Base-by-base conservation (phyloP, 73 alveolate species). In the Blepharisma japonicum region DNA sequence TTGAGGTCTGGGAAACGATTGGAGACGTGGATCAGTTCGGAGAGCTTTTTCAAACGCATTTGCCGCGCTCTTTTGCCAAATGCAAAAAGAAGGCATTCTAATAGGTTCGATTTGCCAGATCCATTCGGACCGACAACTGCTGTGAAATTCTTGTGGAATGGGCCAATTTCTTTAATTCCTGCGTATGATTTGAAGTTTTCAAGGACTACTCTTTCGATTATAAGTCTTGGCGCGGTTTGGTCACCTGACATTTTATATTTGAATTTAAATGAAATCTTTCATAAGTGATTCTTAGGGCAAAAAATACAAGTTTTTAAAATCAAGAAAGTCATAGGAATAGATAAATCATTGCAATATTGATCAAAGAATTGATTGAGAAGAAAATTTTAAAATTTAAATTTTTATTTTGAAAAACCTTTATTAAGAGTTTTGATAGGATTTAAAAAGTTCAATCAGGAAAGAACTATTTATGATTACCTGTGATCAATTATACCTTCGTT, bases 121-220 rank as follows among this genome's bases (percentile, higher is more conserved):
- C 99, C 99, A 79, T 95, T 95, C 3, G 99, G 99, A 2, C 99
- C 99, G 45, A 95, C 98, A 25, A 95, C 98, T 47, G 97, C 85
- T 14, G 97, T 88, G 86, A 95, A 95, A 86, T 92, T 77, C 71
- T 81, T 83, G 71, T 92, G 96, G 42, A 89, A 81, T 6, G 97
- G 96, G 6, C 98, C 96, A 42, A 94, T 94, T 68, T 71, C 86
- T 78, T 83, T 86, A 42, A 74, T 72, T 4, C 98, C 98, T 42
- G 96, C 94, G 68, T 93, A 95, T 49, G 99, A 95, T 61, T 95
- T 95, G 91, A 95, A 95, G 89, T 95, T 95, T 76, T 95, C 97
- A 47, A 95, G 85, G 53, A 84, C 86, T 9, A 94, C 81, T 83
- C 88, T 80, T 38, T 86, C 89, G 55, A 95, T 95, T 91, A 95